Percentiles rank a stretch among this genome's conserved stretches.
Conservation (phyloP, 1,284 basidiomycete species). For the Ustilago hordei region DNA sequence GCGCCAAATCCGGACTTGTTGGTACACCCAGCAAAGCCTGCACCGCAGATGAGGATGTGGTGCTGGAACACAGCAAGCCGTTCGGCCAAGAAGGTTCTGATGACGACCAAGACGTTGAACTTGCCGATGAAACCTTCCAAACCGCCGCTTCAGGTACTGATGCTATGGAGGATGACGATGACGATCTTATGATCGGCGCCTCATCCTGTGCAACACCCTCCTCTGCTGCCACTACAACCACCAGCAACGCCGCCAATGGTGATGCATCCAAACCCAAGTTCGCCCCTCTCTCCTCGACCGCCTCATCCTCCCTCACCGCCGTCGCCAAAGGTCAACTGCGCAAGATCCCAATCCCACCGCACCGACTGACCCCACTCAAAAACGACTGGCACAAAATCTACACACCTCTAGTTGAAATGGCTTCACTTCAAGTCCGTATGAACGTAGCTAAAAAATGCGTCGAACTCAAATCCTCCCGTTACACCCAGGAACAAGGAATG, state of each 20-base stretch:
- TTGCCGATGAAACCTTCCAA: slow-evolving; percentile 36
- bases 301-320: slow-evolving; percentile 24
- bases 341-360: slow-evolving; percentile 87
- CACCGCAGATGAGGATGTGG: not conserved
- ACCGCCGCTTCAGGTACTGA: slow-evolving; percentile 12
- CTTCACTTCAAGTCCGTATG: slow-evolving; percentile 95
- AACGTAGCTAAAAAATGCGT: slow-evolving; percentile 88
- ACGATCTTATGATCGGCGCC: slow-evolving; percentile 48
- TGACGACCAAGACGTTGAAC: slow-evolving; percentile 45
- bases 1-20: slow-evolving; percentile 25
- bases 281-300: slow-evolving; percentile 26
- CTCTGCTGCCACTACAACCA: not conserved
- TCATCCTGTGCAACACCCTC: slow-evolving; percentile 7
- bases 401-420: slow-evolving; percentile 92
- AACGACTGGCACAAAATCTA: slow-evolving; percentile 98
- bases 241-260: not conserved
- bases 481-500: slow-evolving; percentile 74
- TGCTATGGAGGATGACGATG: slow-evolving; percentile 41
- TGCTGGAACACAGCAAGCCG: slow-evolving; percentile 48
- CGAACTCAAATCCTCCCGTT: slow-evolving; percentile 94
- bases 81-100: slow-evolving; percentile 45
- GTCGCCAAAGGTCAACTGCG: slow-evolving; percentile 59
- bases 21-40: slow-evolving; percentile 11
- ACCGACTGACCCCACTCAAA: slow-evolving; percentile 96
- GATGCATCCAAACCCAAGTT: slow-evolving; percentile 26